Evolutionary conservation across 805 yeast genomes (phyloP).

Genomic region (Henningerozyma blattae): DNA sequence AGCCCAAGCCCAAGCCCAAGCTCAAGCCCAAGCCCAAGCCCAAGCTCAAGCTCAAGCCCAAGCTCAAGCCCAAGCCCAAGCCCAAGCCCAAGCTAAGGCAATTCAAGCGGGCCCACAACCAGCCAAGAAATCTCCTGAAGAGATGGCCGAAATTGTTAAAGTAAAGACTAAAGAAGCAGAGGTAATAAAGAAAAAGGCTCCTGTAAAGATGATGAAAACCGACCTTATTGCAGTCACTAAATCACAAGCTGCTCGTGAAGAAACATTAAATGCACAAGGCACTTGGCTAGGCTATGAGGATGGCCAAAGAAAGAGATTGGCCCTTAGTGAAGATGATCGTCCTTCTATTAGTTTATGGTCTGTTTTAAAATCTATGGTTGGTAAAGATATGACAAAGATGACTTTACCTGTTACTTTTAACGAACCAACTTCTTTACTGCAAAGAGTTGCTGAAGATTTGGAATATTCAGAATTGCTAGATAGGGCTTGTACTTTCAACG

Average conservation of each 20-base stretch:
- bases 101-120: too few relatives aligned
- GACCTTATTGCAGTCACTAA: conserved; percentile 5
- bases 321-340: conserved; percentile 69
- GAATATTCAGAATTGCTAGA: conserved; percentile 75
- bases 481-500: conserved; percentile 60
- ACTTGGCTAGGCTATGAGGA: conserved; percentile 76
- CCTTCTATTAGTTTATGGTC: conserved; percentile 91
- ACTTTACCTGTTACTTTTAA: conserved; percentile 94
- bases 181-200: conserved; percentile 1
- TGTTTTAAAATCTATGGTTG: conserved; percentile 83
- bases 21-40: too few relatives aligned
- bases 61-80: too few relatives aligned
- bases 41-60: too few relatives aligned
- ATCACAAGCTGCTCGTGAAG: conserved; percentile 18
- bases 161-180: not conserved
- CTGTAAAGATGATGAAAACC: not conserved
- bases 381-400: conserved; percentile 95
- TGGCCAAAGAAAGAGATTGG: conserved; percentile 56
- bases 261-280: conserved; percentile 25
- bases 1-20: too few relatives aligned
- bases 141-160: not conserved
- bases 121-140: not conserved
- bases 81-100: too few relatives aligned
- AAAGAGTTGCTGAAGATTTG: conserved; percentile 89
- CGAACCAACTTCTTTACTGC: conserved; percentile 86